phyloP scores from a whole-genome alignment of 1,139 yeast genomes.

The Debaryomycetaceae sp. region DNA sequence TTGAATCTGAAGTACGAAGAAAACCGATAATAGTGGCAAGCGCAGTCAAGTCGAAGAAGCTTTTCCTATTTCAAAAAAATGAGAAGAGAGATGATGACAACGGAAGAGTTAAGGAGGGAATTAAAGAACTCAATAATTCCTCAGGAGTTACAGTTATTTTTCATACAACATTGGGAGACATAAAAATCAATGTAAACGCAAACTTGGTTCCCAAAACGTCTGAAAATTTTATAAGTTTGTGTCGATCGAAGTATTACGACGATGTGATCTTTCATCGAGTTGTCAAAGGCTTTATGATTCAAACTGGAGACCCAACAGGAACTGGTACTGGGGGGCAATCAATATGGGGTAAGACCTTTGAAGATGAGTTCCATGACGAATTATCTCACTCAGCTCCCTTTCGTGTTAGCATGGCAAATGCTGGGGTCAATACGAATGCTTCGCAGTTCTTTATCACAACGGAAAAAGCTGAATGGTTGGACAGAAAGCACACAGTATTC shows the following conservation, averaged over 20 bases:
- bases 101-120: conserved; percentile 11
- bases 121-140: conserved; percentile 4
- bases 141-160: conserved; percentile 17
- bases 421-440: conserved; percentile 28
- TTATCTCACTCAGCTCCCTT: conserved; percentile 40
- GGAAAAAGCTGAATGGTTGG: conserved; percentile 21
- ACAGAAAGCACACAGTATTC: conserved; percentile 28
- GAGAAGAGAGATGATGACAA: conserved; percentile 12
- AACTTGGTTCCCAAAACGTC: conserved; percentile 13
- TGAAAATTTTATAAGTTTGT: conserved; percentile 39
- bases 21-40: conserved; percentile 35
- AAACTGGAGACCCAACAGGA: conserved; percentile 51
- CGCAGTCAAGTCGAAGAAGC: conserved; percentile 21
- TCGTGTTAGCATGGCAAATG: conserved; percentile 44
- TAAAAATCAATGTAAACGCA: conserved; percentile 19
- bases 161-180: conserved; percentile 48
- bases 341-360: conserved; percentile 41
- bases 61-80: conserved; percentile 30
- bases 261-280: conserved; percentile 44
- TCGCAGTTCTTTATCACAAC: conserved; percentile 34
- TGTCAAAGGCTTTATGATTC: conserved; percentile 49
- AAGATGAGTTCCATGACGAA: conserved; percentile 39
- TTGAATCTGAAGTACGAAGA: conserved; percentile 24
- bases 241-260: conserved; percentile 38
- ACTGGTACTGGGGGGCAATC: conserved; percentile 50